Evolutionary conservation across 306 rosid genomes (phyloP).

Genomic region (Dryas alaskensis): DNA sequence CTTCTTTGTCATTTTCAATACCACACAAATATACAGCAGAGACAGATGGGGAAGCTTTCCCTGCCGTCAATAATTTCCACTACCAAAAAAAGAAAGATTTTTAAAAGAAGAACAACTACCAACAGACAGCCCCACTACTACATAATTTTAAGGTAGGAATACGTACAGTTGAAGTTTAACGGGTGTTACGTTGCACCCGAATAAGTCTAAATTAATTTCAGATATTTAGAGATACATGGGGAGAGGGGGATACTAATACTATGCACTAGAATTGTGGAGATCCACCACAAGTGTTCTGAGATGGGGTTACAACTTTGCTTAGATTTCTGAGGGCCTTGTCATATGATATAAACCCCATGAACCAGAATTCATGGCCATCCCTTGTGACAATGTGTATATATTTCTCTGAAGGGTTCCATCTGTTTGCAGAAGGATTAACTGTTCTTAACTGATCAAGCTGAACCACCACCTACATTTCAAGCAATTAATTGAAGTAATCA

Average conservation of each 20-base stretch:
- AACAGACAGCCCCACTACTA: too few relatives aligned
- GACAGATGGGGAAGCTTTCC: too few relatives aligned
- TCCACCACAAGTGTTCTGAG: slow-evolving; percentile 17
- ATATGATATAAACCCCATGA: slow-evolving; percentile 73
- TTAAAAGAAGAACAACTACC: too few relatives aligned
- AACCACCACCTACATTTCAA: slow-evolving; percentile 47
- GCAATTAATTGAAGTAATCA: neutral
- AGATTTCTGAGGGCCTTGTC: slow-evolving; percentile 64
- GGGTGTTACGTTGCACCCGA: too few relatives aligned
- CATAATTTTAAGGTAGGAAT: too few relatives aligned
- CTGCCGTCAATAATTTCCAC: too few relatives aligned
- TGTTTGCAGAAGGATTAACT: slow-evolving; percentile 49
- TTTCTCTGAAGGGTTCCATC: slow-evolving; percentile 53
- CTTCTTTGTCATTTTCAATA: slow-evolving; percentile 3
- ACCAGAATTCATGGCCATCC: slow-evolving; percentile 66
- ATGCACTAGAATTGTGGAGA: neutral
- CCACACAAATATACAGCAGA: neutral
- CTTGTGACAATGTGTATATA: slow-evolving; percentile 45
- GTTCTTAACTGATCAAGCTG: slow-evolving; percentile 47
- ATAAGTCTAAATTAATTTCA: neutral
- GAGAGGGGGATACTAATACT: too few relatives aligned
- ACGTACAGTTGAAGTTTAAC: too few relatives aligned
- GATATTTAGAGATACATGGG: neutral
- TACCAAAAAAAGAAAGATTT: too few relatives aligned
- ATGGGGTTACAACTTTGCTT: slow-evolving; percentile 33